Percentiles rank a stretch among this genome's conserved stretches.
These are phyloP conservation scores for Alternaria triticimaculans DNA, from an alignment of 2,329 filamentous ascomycete genomes.

Conservation along the genomic window DNA sequence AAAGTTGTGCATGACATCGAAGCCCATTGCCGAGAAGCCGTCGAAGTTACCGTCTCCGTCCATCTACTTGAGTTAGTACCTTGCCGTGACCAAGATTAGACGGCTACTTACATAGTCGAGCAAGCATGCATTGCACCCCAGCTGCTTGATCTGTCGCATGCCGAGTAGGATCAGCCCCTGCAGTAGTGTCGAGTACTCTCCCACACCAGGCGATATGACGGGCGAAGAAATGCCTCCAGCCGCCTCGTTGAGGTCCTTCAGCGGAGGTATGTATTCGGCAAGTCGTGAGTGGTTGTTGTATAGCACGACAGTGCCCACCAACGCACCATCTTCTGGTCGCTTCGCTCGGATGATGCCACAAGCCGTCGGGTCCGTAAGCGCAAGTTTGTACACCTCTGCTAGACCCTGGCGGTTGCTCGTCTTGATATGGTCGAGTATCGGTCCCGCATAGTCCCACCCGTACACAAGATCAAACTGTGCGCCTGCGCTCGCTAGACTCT, in stretches of 20 bases:
- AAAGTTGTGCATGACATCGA: slow-evolving; percentile 77
- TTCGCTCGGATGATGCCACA: slow-evolving; percentile 87
- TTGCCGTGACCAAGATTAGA: neutral
- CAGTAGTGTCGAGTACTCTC: slow-evolving; percentile 73
- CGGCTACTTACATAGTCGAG: slow-evolving; percentile 75
- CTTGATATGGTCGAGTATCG: slow-evolving; percentile 76
- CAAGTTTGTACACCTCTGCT: slow-evolving; percentile 78
- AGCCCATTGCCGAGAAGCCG: slow-evolving; percentile 78
- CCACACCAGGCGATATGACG: slow-evolving; percentile 72
- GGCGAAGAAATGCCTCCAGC: slow-evolving; percentile 82
- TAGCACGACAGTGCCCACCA: slow-evolving; percentile 81
- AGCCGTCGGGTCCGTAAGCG: slow-evolving; percentile 71
- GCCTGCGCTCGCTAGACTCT: slow-evolving; percentile 73
- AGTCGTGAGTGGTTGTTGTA: slow-evolving; percentile 74
- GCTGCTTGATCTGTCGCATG: slow-evolving; percentile 79
- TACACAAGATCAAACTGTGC: slow-evolving; percentile 85
- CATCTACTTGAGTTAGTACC: slow-evolving; percentile 59
- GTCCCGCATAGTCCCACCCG: slow-evolving; percentile 76
- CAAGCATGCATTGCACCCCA: slow-evolving; percentile 75
- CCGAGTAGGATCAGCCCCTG: slow-evolving; percentile 83
- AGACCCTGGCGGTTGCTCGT: slow-evolving; percentile 78
- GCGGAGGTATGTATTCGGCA: slow-evolving; percentile 71
- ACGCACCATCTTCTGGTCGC: slow-evolving; percentile 67
- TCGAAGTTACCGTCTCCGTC: slow-evolving; percentile 76
- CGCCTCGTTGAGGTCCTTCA: slow-evolving; percentile 65